phyloP scores from a whole-genome alignment of 2,329 filamentous ascomycete species.

The Gremmenia infestans region DNA sequence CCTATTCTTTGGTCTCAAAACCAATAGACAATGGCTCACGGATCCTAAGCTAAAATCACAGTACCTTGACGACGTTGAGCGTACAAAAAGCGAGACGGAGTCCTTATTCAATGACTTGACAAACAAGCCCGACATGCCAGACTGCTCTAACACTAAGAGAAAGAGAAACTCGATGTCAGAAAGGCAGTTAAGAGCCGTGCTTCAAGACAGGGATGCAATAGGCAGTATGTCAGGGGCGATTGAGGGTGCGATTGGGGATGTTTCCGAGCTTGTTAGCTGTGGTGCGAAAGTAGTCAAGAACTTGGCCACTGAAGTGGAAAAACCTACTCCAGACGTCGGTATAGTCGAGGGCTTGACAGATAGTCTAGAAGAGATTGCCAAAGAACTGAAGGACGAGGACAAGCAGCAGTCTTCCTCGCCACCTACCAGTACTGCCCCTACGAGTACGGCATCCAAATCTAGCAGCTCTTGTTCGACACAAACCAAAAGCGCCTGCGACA shows the following conservation, averaged over 20 bases:
- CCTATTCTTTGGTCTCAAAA: slow-evolving; percentile 4
- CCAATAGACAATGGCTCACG: slow-evolving; percentile 7
- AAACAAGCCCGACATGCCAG: neutral
- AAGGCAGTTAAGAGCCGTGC: slow-evolving; percentile 5
- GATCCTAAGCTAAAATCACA: slow-evolving; percentile 6
- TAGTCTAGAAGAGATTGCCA: slow-evolving; percentile 4
- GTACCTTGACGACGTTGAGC: slow-evolving; percentile 6
- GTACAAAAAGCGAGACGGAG: neutral
- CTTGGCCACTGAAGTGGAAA: slow-evolving; percentile 6
- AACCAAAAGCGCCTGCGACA: neutral
- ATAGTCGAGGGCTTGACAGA: slow-evolving; percentile 10
- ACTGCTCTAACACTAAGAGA: slow-evolving; percentile 6
- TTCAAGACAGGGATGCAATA: slow-evolving; percentile 7
- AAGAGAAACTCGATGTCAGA: slow-evolving; percentile 2
- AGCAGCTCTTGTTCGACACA: neutral
- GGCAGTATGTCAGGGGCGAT: neutral
- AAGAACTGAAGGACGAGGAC: slow-evolving; percentile 4
- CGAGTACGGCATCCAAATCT: neutral
- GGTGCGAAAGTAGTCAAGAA: slow-evolving; percentile 8
- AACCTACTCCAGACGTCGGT: neutral
- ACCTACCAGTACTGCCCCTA: too few relatives aligned
- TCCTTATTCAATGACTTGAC: slow-evolving; percentile 2
- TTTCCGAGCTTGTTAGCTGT: slow-evolving; percentile 10
- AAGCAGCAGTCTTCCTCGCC: neutral
- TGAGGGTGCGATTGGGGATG: slow-evolving; percentile 1